phyloP scores from a whole-genome alignment of 164 flowering plant genomes.

The Dillenia suffruticosa region DNA sequence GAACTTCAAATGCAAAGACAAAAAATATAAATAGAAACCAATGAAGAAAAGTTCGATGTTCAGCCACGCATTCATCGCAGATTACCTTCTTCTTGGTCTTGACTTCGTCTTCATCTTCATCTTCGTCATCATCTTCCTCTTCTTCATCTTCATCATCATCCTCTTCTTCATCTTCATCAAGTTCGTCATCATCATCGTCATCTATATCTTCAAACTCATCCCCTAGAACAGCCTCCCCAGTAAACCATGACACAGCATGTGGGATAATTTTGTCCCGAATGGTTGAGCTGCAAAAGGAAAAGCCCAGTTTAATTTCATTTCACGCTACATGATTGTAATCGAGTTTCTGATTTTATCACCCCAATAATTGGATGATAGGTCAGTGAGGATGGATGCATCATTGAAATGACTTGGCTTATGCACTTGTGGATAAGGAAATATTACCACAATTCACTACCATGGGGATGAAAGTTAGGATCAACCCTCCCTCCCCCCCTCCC shows the following conservation, averaged over 20 bases:
- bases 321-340: too few relatives aligned
- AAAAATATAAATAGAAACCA: not conserved
- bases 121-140: constrained; percentile 54
- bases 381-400: too few relatives aligned
- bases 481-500: too few relatives aligned
- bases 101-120: constrained; percentile 35
- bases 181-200: constrained; percentile 48
- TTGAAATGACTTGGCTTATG: too few relatives aligned
- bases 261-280: constrained; percentile 84
- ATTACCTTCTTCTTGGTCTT: constrained; percentile 45
- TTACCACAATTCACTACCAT: too few relatives aligned
- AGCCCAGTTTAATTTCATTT: constrained; percentile 1
- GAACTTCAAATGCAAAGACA: not conserved
- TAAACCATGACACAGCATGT: constrained; percentile 88
- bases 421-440: too few relatives aligned
- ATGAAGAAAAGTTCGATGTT: not conserved
- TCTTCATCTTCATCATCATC: constrained; percentile 64
- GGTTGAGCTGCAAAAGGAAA: constrained; percentile 44
- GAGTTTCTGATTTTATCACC: too few relatives aligned
- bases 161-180: constrained; percentile 38
- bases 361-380: too few relatives aligned
- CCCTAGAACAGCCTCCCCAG: constrained; percentile 71
- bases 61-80: not conserved
- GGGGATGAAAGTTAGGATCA: too few relatives aligned
- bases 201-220: constrained; percentile 46